Base-by-base conservation (phyloP, 2,329 filamentous ascomycete genomes). In the Xylariaceae sp. region DNA sequence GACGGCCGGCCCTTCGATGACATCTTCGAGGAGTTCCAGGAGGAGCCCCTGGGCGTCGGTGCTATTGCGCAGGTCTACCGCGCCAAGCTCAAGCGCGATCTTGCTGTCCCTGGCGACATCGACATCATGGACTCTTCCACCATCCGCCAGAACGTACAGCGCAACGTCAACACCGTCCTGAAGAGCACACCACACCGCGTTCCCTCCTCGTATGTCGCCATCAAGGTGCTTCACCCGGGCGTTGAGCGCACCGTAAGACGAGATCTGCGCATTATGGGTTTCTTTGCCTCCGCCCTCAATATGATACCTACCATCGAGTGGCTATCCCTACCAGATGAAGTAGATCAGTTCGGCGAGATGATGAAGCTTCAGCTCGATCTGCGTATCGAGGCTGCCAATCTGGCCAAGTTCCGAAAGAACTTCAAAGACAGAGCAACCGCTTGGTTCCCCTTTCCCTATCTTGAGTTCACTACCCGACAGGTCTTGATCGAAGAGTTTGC, bases 61-160 rank as follows among this genome's bases (percentile, higher is more conserved):
- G 94, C 94, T 30, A 97, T 99, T 61, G 94, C 94, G 0, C 94
- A 99, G 67, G 94, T 97, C 2, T 99, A 99, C 77, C 95, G 90
- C 66, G 94, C 94, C 1, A 96, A 90, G 67, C 72, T 99, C 41
- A 95, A 90, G 63, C 81, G 87, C 0, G 85, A 88, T 58, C 73
- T 97, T 45, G 83, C 87, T 6, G 78, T 77, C 1, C 80, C 82
- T 0, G 80, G 80, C 32, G 75, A 78, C 42, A 76, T 83, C 42
- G 81, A 85, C 45, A 66, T 83, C 1, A 62, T 69, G 1, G 71
- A 77, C 0, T 73, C 76, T 3, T 71, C 73, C 15, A 84, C 82
- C 33, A 66, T 95, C 11, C 77, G 82, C 10, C 76, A 83, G 46
- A 86, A 86, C 57, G 82, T 96, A 41, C 79, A 81, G 53, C 90